Percentiles rank a stretch among this genome's conserved stretches.
Conservation (phyloP, 176 grass and related monocot species). For the Phragmites australis region DNA sequence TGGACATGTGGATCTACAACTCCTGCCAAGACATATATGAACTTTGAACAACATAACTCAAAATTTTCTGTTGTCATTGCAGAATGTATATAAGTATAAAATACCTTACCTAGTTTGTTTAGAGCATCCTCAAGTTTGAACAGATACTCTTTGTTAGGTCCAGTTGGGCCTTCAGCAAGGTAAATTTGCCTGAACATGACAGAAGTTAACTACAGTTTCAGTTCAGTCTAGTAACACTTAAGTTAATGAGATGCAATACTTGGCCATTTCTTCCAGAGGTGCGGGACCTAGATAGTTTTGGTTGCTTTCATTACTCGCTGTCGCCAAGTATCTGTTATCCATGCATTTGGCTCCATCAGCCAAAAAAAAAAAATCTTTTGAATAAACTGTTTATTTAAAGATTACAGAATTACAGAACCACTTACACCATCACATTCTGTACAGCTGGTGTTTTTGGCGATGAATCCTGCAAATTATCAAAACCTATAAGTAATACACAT, state of each 20-base stretch:
- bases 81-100: background rate
- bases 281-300: conserved; percentile 81
- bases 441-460: conserved; percentile 53
- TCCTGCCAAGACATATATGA: conserved; percentile 45
- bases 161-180: conserved; percentile 69
- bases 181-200: conserved; percentile 72
- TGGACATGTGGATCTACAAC: conserved; percentile 71
- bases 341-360: conserved; percentile 34
- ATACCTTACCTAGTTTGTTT: conserved; percentile 63
- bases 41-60: background rate
- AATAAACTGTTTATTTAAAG: background rate
- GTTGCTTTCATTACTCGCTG: conserved; percentile 60
- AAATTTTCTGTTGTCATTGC: background rate
- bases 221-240: background rate
- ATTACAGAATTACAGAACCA: conserved; percentile 29
- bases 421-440: conserved; percentile 86
- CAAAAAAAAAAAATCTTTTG: no score
- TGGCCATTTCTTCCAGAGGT: conserved; percentile 82
- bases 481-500: background rate
- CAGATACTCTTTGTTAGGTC: conserved; percentile 92
- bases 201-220: conserved; percentile 23
- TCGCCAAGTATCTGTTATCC: conserved; percentile 78
- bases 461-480: conserved; percentile 55
- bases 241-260: conserved; percentile 29
- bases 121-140: conserved; percentile 81